These are phyloP conservation scores for Primulina huaijiensis DNA, from an alignment of 257 asterid genomes.

Conservation along the genomic window DNA sequence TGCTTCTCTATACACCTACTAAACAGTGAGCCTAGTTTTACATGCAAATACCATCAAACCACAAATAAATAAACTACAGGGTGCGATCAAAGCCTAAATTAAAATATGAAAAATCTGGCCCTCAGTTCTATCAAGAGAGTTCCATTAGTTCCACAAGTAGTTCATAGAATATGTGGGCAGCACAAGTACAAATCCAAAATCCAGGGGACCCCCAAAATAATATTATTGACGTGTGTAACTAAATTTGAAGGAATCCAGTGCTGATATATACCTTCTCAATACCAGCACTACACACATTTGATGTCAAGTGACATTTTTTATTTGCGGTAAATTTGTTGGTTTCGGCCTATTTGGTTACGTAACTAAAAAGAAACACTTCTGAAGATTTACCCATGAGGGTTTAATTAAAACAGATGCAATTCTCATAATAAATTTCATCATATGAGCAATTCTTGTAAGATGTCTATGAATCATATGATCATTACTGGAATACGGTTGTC, in stretches of 20 bases:
- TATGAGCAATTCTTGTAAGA: neutral
- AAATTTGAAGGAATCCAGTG: neutral
- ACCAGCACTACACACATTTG: constrained; percentile 16
- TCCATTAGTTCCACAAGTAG: constrained; percentile 11
- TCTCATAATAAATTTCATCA: neutral
- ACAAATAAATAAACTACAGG: constrained; percentile 7
- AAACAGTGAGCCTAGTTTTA: constrained; percentile 5
- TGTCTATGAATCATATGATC: constrained; percentile 7
- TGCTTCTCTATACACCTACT: neutral
- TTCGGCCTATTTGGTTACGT: constrained; percentile 14
- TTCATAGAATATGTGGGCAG: neutral
- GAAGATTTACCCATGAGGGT: constrained; percentile 9
- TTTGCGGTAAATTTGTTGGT: neutral
- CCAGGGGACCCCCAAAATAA: constrained; percentile 2
- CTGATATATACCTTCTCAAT: constrained; percentile 1
- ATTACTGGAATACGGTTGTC: constrained; percentile 97
- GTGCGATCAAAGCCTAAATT: neutral
- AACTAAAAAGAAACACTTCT: constrained; percentile 15
- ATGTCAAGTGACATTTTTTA: neutral
- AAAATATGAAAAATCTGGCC: neutral
- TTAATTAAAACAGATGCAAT: constrained; percentile 7
- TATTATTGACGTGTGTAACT: neutral
- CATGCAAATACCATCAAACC: neutral
- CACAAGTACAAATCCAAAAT: constrained; percentile 16
- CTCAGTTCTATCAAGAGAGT: neutral